Evolutionary conservation across 768 basidiomycete species (phyloP).

Genomic region (Leccinellum luteum): DNA sequence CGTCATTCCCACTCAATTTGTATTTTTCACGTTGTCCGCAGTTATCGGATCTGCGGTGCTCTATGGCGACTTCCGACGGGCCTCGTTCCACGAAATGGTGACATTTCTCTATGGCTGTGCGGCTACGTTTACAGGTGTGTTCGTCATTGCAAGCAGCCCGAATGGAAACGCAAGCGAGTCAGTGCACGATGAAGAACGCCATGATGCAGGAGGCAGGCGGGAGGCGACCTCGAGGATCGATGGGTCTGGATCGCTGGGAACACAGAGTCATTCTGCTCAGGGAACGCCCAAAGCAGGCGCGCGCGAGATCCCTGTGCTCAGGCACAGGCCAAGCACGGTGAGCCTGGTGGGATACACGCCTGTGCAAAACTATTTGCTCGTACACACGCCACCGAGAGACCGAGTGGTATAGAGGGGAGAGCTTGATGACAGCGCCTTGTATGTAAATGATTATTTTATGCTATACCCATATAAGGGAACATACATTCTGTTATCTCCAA

Average conservation of each 20-base stretch:
- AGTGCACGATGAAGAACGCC: conserved; percentile 29
- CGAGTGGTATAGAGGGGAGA: conserved; percentile 32
- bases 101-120: conserved; percentile 85
- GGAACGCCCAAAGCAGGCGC: conserved; percentile 44
- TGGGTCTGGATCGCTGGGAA: conserved; percentile 20
- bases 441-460: background rate
- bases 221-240: conserved; percentile 29
- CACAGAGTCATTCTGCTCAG: conserved; percentile 40
- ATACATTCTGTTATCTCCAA: background rate
- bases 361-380: conserved; percentile 69
- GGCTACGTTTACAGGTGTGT: conserved; percentile 89
- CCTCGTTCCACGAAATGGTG: conserved; percentile 76
- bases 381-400: conserved; percentile 63
- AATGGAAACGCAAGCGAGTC: conserved; percentile 28
- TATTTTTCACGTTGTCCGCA: conserved; percentile 89
- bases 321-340: conserved; percentile 53
- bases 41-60: conserved; percentile 92
- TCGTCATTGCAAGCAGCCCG: conserved; percentile 75
- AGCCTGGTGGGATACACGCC: conserved; percentile 71
- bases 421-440: background rate
- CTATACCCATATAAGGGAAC: background rate
- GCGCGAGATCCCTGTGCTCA: conserved; percentile 44
- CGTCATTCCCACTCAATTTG: conserved; percentile 94
- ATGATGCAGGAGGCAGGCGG: conserved; percentile 30
- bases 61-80: conserved; percentile 88